Evolutionary conservation across 306 rosid species (phyloP), one percentile per base, ranked within the genome.

Genomic region (Cicer bijugum): DNA sequence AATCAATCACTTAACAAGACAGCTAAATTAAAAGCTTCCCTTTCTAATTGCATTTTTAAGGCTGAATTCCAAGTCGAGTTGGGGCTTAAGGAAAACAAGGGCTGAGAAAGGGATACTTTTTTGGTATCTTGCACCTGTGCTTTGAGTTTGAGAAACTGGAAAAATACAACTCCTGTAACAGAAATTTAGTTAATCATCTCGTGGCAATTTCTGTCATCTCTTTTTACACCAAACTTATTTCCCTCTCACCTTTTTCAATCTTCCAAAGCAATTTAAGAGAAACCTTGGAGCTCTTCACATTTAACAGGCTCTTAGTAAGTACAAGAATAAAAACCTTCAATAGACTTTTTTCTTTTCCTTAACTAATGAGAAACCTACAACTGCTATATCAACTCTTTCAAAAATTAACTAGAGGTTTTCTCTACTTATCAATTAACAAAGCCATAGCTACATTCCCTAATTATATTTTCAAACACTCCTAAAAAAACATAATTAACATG

Each of bases 91-190:
- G 14, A 20, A 80, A 68, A 71, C 59, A 28, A 14, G 51, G 35
- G 80, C 68, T 28, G 67, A 17, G n/a, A 48, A 44, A 44, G 11
- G 57, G 57, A 58, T 76, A 60, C 42, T 12, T 74, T 74, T 17
- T 11, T 16, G 10, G 47, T 19, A 37, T 6, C 47, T n/a, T 63
- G 74, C 72, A 71, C 75, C 4, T 0, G 12, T 57, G 62, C 14
- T 47, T 57, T 9, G 53, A 76, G 10, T 56, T 57, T 9, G 53
- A 76, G 10, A 64, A 19, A 33, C 17, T 6, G 44, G 66, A 64
- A 15, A 67, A 77, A 75, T 7, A 44, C 17, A 52, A 42, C 53
- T 8, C 56, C 9, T 10, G 35, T 4, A 15, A 67, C 19, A 62
- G 19, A 76, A 42, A 71, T 56, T 35, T n/a, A 38, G 12, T 20